A percentile compares a stretch with the other conserved stretches of the same genome.
Conservation (phyloP, 164 flowering plant species). For the Malania oleifera region DNA sequence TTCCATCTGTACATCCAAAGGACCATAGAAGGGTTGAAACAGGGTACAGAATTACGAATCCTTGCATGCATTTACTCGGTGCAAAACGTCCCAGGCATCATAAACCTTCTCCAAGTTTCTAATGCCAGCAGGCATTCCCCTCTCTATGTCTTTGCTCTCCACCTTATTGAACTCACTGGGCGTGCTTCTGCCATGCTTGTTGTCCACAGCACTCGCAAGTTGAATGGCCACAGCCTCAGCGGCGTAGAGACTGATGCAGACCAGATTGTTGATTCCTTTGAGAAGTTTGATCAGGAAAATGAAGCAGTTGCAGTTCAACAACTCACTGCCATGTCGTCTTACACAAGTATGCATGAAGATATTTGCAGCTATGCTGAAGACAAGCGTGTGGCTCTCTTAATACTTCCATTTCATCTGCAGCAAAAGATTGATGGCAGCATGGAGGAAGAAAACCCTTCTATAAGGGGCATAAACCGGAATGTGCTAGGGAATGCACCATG, state of each 20-base stretch:
- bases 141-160: background rate
- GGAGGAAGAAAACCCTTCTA: constrained; percentile 16
- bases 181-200: constrained; percentile 4
- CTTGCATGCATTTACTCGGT: constrained; percentile 1
- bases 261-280: background rate
- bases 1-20: background rate
- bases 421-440: constrained; percentile 11
- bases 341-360: constrained; percentile 39
- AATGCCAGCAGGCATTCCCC: background rate
- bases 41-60: background rate
- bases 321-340: constrained; percentile 31
- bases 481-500: constrained; percentile 31
- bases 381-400: constrained; percentile 20
- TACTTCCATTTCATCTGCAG: constrained; percentile 39
- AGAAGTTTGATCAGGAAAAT: constrained; percentile 1
- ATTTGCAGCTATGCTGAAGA: constrained; percentile 34
- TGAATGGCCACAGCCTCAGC: background rate
- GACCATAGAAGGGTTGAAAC: background rate
- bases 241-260: background rate
- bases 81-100: background rate
- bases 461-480: constrained; percentile 20
- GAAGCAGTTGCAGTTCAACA: constrained; percentile 11
- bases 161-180: constrained; percentile 4
- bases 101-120: background rate
- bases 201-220: background rate